Evolutionary conservation across 2,329 filamentous ascomycete species (phyloP), one percentile per base, ranked within the genome.

Genomic region (Ploettnerulaceae sp.): DNA sequence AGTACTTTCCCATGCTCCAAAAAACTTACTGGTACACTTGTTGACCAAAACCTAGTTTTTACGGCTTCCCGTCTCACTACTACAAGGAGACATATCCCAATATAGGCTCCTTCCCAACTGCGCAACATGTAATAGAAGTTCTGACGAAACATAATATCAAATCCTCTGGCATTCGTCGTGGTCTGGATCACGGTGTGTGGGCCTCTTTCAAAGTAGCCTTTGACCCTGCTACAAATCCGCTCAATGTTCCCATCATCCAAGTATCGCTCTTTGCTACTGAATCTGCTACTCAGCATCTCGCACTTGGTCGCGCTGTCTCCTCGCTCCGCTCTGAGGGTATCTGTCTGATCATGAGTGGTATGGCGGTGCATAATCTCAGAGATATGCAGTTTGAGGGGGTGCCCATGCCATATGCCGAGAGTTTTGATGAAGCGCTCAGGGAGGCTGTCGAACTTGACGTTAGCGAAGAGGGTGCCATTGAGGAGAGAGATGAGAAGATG

Each of bases 141-240:
- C 68, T 88, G 5, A 66, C 68, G 3, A 62, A 72, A 4, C 74
- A 77, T 1, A 79, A 77, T 1, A 82, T 86, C 54, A 69, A 76
- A 43, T 75, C 77, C 1, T 68, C 77, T 50, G 75, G 75, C 2
- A 74, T 81, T 0, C 73, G 76, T 35, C 70, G 84, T 31, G 85
- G 84, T 0, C 69, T 88, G 1, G 85, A 89, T 57, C 85, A 89
- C 61, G 85, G 85, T 14, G 83, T 88, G 17, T 89, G 82, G 73
- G 81, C 77, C 0, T 77, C 78, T 8, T 88, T 89, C 63, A 75
- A 70, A 52, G 72, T 74, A 32, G 42, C 21, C 45, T 86, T 86
- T 61, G 65, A 79, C 45, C 79, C 79, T 0, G 67, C 76, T 12
- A 61, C 69, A 5, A 86, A 85, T 58, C 79, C 81, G 1, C 63